Conservation (phyloP, 2,329 filamentous ascomycete genomes). For the Ceratocystis smalleyi region DNA sequence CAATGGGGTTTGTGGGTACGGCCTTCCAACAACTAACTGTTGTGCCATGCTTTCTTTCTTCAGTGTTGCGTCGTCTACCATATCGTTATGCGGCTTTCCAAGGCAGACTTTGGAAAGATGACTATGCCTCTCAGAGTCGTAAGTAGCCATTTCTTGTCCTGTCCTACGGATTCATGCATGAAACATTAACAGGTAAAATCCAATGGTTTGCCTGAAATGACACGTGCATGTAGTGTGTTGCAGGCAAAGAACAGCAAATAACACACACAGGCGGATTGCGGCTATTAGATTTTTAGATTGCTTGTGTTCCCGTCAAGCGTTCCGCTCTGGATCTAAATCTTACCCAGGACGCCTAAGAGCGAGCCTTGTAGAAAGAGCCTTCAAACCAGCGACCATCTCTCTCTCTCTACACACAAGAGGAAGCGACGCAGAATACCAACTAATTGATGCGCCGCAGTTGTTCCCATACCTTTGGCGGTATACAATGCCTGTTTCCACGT, state of each 20-base stretch:
- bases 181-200: background rate
- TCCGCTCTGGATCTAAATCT: background rate
- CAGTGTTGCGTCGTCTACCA: background rate
- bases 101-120: background rate
- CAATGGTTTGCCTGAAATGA: background rate
- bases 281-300: background rate
- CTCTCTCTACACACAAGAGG: background rate
- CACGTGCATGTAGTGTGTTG: background rate
- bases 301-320: background rate
- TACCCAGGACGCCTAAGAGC: background rate
- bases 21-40: background rate
- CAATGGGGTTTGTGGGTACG: background rate
- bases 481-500: background rate
- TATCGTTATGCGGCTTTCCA: background rate
- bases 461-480: background rate
- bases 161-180: background rate
- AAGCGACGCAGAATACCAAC: background rate
- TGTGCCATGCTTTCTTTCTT: background rate
- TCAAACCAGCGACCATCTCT: background rate
- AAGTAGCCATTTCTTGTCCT: background rate
- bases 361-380: background rate
- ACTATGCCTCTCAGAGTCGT: background rate
- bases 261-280: background rate
- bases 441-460: background rate
- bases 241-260: background rate